Conservation (phyloP, 352 stramenopile species). For the Globisporangium viniferum region DNA sequence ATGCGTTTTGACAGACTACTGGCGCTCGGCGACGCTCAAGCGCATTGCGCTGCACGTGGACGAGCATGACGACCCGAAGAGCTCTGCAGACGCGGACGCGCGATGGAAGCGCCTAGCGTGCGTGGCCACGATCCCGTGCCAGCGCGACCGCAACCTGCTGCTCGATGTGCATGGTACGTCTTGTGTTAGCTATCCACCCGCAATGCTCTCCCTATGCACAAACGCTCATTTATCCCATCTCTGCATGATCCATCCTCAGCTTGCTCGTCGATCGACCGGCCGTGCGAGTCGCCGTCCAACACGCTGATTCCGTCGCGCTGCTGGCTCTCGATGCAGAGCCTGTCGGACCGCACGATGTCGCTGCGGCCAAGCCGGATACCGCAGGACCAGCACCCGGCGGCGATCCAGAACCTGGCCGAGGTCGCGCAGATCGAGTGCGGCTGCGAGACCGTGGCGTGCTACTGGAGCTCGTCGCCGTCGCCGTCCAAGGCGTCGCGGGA, state of each 20-base stretch:
- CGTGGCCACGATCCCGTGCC: conserved; percentile 14
- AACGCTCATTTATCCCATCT: not conserved
- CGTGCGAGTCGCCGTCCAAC: conserved; percentile 30
- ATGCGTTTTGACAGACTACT: conserved; percentile 15
- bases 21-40: conserved; percentile 16
- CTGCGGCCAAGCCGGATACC: conserved; percentile 7
- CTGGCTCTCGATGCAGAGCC: conserved; percentile 26
- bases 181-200: not conserved
- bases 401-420: conserved; percentile 40
- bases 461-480: conserved; percentile 41
- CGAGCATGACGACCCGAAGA: conserved; percentile 14
- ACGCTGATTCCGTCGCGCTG: conserved; percentile 33
- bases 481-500: conserved; percentile 27
- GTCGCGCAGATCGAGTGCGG: conserved; percentile 62
- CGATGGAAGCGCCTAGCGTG: conserved; percentile 30
- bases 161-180: conserved; percentile 26
- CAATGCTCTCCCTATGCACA: not conserved
- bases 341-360: conserved; percentile 30
- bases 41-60: conserved; percentile 12
- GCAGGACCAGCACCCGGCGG: conserved; percentile 19
- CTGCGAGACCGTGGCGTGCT: conserved; percentile 61
- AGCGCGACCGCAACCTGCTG: conserved; percentile 20
- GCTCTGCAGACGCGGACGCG: conserved; percentile 1
- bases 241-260: not conserved
- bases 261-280: conserved; percentile 32